Conservation (phyloP, 2,329 filamentous ascomycete genomes). For the Colletotrichum sidae region DNA sequence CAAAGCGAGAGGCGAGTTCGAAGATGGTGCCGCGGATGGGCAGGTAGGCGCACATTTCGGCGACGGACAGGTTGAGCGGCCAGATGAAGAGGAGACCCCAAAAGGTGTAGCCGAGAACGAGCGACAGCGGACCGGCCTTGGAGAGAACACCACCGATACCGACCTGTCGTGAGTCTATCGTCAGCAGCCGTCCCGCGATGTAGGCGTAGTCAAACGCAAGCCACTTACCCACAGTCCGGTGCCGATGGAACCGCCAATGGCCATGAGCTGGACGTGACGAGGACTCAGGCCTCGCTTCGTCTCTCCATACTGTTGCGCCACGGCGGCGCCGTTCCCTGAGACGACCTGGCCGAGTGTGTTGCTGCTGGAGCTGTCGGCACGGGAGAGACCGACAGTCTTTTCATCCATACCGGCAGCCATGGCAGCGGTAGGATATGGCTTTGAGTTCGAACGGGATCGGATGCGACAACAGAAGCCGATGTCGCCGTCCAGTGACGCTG, state of each 20-base stretch:
- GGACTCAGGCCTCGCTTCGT: constrained; percentile 50
- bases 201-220: not conserved
- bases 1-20: constrained; percentile 65
- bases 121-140: constrained; percentile 55
- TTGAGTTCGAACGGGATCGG: not conserved
- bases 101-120: constrained; percentile 57
- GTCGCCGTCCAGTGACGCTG: not conserved
- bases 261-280: constrained; percentile 62
- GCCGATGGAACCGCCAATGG: constrained; percentile 60
- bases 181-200: not conserved
- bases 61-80: constrained; percentile 59
- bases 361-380: constrained; percentile 32
- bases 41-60: constrained; percentile 69
- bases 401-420: constrained; percentile 34
- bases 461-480: not conserved
- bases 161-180: constrained; percentile 41
- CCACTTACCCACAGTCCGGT: constrained; percentile 53
- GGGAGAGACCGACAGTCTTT: constrained; percentile 35
- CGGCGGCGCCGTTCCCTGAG: constrained; percentile 25
- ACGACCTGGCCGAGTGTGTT: constrained; percentile 35
- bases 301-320: constrained; percentile 44
- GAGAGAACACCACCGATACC: constrained; percentile 57
- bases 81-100: constrained; percentile 58
- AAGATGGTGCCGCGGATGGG: constrained; percentile 66
- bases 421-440: not conserved